These are phyloP conservation scores for Fusarium solani-melongenae DNA, from an alignment of 2,329 filamentous ascomycete genomes.

Conservation along the genomic window DNA sequence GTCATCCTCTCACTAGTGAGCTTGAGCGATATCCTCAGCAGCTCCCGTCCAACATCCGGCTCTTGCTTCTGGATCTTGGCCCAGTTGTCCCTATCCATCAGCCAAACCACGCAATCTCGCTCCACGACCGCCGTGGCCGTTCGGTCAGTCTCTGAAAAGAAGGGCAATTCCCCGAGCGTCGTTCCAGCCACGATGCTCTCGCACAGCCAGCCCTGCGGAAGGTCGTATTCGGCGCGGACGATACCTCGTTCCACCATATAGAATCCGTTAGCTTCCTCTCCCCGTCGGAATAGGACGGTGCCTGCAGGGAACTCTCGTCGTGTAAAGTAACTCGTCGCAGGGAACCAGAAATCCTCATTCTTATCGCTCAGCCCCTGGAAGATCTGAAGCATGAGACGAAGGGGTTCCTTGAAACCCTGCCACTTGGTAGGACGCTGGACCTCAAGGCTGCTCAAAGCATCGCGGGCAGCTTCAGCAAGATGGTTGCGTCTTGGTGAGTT, in stretches of 20 bases:
- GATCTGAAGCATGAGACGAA: constrained; percentile 93
- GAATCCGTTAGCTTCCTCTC: constrained; percentile 83
- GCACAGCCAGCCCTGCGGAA: constrained; percentile 88
- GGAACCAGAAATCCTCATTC: constrained; percentile 97
- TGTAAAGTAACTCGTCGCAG: constrained; percentile 78
- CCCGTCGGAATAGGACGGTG: constrained; percentile 80
- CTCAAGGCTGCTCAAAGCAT: constrained; percentile 76
- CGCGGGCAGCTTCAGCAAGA: constrained; percentile 81
- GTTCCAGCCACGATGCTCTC: constrained; percentile 95
- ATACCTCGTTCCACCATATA: constrained; percentile 92
- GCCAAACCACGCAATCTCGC: constrained; percentile 84
- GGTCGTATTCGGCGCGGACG: constrained; percentile 87
- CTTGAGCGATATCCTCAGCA: constrained; percentile 90
- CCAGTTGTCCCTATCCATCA: constrained; percentile 80
- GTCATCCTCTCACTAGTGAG: constrained; percentile 93
- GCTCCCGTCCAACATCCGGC: constrained; percentile 82
- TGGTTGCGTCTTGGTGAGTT: constrained; percentile 85
- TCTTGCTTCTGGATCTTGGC: constrained; percentile 76
- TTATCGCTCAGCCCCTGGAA: constrained; percentile 88
- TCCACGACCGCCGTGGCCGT: constrained; percentile 90
- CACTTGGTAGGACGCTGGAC: constrained; percentile 73
- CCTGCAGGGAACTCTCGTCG: constrained; percentile 75
- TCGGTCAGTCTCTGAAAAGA: constrained; percentile 89
- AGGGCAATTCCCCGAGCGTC: constrained; percentile 94
- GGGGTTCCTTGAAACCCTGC: constrained; percentile 88